These are phyloP conservation scores for Cladosporium sp. DNA, from an alignment of 2,329 filamentous ascomycete species.

Conservation along the genomic window DNA sequence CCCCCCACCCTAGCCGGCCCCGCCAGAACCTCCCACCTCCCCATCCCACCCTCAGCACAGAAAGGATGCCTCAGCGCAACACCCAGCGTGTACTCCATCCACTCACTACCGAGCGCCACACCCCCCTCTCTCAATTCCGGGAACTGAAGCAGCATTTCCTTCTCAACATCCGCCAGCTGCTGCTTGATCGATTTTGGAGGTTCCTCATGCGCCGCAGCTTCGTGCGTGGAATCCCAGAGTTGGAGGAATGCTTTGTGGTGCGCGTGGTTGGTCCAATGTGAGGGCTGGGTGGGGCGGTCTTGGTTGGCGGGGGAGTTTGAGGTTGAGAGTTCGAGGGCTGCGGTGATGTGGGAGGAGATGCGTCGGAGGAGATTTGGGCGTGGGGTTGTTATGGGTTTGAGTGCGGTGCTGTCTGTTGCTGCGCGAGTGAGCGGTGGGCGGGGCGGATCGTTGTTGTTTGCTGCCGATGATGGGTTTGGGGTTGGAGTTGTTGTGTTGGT, in stretches of 20 bases:
- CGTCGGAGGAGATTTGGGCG: slow-evolving; percentile 4
- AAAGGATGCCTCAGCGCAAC: slow-evolving; percentile 21
- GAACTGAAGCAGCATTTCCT: slow-evolving; percentile 20
- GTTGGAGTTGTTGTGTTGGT: background rate
- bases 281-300: slow-evolving; percentile 20
- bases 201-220: slow-evolving; percentile 15
- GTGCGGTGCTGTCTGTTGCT: background rate
- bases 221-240: slow-evolving; percentile 20
- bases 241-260: slow-evolving; percentile 21
- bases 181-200: too few relatives aligned
- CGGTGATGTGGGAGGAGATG: background rate
- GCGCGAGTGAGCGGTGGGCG: background rate
- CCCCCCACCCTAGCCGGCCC: slow-evolving; percentile 18
- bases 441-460: background rate
- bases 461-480: background rate
- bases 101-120: slow-evolving; percentile 17
- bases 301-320: slow-evolving; percentile 16
- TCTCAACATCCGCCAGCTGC: slow-evolving; percentile 20
- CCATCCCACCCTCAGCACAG: slow-evolving; percentile 24
- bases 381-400: background rate
- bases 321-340: slow-evolving; percentile 21
- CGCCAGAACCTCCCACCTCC: slow-evolving; percentile 24
- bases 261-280: slow-evolving; percentile 23
- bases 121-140: slow-evolving; percentile 23
- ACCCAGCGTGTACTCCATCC: slow-evolving; percentile 28